phyloP scores from a whole-genome alignment of 1,284 basidiomycete genomes.

The Phlebopus sp. region DNA sequence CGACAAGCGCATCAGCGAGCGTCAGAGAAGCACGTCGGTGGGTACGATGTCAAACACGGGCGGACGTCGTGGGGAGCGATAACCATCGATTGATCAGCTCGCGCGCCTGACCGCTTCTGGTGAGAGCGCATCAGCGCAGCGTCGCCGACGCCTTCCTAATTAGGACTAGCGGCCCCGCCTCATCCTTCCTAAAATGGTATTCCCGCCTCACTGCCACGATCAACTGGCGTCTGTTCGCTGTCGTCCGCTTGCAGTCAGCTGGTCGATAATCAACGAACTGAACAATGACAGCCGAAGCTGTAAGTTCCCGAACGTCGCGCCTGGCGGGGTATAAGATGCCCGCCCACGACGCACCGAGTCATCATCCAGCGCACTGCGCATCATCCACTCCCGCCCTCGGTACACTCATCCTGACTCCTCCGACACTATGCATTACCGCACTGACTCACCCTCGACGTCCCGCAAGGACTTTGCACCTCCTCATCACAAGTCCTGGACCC shows the following conservation, averaged over 20 bases:
- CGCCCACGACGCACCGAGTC: conserved; percentile 16
- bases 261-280: conserved; percentile 5
- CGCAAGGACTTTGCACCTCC: not conserved
- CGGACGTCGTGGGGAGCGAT: no score
- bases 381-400: conserved; percentile 1
- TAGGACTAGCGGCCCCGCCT: conserved; percentile 15
- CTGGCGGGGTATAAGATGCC: conserved; percentile 27
- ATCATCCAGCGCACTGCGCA: conserved; percentile 13
- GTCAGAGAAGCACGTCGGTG: no score
- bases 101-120: no score
- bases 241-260: conserved; percentile 15
- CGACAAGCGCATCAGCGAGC: no score
- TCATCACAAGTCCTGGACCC: conserved; percentile 21
- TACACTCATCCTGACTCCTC: not conserved
- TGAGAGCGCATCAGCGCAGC: conserved; percentile 15
- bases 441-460: conserved; percentile 4
- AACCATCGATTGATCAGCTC: no score
- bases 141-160: conserved; percentile 21
- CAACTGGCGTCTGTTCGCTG: conserved; percentile 16
- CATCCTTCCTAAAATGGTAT: conserved; percentile 19
- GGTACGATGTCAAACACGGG: no score
- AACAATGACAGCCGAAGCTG: not conserved
- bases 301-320: conserved; percentile 21
- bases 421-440: conserved; percentile 18
- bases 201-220: conserved; percentile 12